Evolutionary conservation across 805 yeast genomes (phyloP).

Genomic region (Yarrowia hollandica): DNA sequence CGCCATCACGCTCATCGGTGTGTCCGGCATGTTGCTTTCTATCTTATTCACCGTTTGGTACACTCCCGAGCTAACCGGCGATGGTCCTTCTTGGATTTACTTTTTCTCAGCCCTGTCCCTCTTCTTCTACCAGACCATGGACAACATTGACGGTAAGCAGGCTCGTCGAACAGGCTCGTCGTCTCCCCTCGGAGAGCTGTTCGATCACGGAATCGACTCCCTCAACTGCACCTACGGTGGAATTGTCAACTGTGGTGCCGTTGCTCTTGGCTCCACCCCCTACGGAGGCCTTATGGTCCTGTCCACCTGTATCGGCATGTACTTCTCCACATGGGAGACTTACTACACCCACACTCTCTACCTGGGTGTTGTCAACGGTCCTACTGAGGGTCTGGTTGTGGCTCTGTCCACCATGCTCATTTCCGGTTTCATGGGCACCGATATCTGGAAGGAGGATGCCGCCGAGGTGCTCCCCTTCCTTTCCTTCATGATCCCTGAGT

Average conservation of each 20-base stretch:
- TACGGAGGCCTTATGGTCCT: conserved; percentile 75
- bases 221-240: conserved; percentile 78
- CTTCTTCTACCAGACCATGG: conserved; percentile 92
- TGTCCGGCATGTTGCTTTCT: conserved; percentile 65
- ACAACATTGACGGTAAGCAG: conserved; percentile 95
- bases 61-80: conserved; percentile 65
- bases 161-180: conserved; percentile 92
- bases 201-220: conserved; percentile 84
- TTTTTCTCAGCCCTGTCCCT: conserved; percentile 76
- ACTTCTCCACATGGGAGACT: conserved; percentile 90
- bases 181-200: conserved; percentile 93
- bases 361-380: conserved; percentile 84
- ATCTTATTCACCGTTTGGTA: conserved; percentile 61
- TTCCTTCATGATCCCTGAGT: conserved; percentile 26
- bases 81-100: conserved; percentile 75
- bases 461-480: conserved; percentile 30
- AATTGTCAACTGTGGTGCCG: conserved; percentile 70
- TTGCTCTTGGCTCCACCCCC: conserved; percentile 75
- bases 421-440: conserved; percentile 62
- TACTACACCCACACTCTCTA: conserved; percentile 84
- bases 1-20: conserved; percentile 79
- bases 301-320: conserved; percentile 59
- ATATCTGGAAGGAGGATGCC: conserved; percentile 54
- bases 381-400: conserved; percentile 89
- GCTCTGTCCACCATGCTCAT: conserved; percentile 56